Conservation (phyloP, 2,329 filamentous ascomycete genomes). For the Aspergillus udagawae region DNA sequence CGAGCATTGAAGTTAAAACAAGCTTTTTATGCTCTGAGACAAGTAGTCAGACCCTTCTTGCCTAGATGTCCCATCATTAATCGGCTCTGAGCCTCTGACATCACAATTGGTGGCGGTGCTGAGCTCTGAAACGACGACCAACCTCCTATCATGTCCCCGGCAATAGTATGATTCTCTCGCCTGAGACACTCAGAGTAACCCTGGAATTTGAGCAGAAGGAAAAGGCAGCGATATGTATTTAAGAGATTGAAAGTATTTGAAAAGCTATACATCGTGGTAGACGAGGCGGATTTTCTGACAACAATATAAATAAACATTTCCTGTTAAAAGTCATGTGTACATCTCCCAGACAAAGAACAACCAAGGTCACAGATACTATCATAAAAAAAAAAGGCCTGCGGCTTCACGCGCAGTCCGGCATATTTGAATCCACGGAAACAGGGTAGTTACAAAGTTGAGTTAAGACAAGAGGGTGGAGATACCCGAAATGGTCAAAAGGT, state of each 20-base stretch:
- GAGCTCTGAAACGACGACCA: neutral
- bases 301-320: neutral
- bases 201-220: neutral
- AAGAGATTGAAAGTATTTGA: neutral
- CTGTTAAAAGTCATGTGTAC: neutral
- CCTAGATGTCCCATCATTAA: neutral
- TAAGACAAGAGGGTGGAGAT: neutral
- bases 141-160: neutral
- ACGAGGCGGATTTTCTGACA: neutral
- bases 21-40: neutral
- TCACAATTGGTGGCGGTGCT: neutral
- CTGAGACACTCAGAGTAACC: neutral
- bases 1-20: neutral
- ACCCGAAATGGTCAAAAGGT: conserved; percentile 1
- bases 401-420: neutral
- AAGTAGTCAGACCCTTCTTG: neutral
- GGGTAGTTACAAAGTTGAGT: neutral
- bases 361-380: neutral
- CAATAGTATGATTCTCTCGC: neutral
- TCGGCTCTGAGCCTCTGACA: neutral
- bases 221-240: neutral
- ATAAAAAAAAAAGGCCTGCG: neutral
- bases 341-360: neutral
- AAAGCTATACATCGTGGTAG: neutral
- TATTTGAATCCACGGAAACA: neutral